These are phyloP conservation scores for Conoideocrella luteorostrata DNA, from an alignment of 2,329 filamentous ascomycete species.

Conservation along the genomic window DNA sequence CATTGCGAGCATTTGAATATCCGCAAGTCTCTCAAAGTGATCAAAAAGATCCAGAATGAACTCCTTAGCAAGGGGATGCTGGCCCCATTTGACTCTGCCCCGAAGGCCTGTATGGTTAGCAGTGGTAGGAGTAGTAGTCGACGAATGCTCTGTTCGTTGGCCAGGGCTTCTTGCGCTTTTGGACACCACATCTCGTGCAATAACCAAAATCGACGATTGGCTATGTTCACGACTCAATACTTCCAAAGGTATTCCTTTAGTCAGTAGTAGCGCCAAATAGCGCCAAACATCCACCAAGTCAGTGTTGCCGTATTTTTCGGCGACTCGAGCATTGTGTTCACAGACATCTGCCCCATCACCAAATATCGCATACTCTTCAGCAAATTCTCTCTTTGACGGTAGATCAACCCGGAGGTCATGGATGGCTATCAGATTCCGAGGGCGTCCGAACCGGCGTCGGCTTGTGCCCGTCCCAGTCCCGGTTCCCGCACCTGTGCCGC, in stretches of 20 bases:
- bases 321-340: conserved; percentile 73
- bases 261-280: conserved; percentile 70
- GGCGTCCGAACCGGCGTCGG: conserved; percentile 38
- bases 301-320: conserved; percentile 59
- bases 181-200: conserved; percentile 57
- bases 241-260: conserved; percentile 67
- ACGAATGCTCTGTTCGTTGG: background rate
- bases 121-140: too few relatives aligned
- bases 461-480: conserved; percentile 48
- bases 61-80: conserved; percentile 56
- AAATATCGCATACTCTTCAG: conserved; percentile 74
- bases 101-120: conserved; percentile 30
- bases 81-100: conserved; percentile 62
- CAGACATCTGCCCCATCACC: conserved; percentile 78
- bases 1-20: conserved; percentile 67
- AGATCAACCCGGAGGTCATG: conserved; percentile 63
- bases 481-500: conserved; percentile 44
- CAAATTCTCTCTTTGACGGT: conserved; percentile 73
- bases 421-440: conserved; percentile 68
- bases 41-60: conserved; percentile 57
- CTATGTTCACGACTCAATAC: conserved; percentile 49
- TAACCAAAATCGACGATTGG: conserved; percentile 57
- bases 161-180: conserved; percentile 12
- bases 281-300: conserved; percentile 81
- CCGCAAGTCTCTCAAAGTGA: conserved; percentile 55